phyloP scores from a whole-genome alignment of 768 basidiomycete genomes.

The Lenzites betulinus region DNA sequence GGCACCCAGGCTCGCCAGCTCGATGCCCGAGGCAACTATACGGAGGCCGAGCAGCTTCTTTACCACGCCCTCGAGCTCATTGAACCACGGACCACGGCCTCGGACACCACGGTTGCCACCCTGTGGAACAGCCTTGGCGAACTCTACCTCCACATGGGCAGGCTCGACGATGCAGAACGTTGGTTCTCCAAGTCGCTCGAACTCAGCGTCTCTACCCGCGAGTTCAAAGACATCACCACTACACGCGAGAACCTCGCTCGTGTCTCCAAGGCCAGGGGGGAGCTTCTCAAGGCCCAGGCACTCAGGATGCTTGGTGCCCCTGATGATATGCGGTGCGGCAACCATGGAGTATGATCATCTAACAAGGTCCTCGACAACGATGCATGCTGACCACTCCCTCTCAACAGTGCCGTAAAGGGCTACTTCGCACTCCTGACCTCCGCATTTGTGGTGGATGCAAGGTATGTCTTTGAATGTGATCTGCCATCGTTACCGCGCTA shows the following conservation, averaged over 20 bases:
- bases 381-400: background rate
- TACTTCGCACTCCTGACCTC: constrained; percentile 12
- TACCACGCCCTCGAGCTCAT: constrained; percentile 36
- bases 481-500: background rate
- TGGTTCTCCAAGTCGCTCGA: constrained; percentile 37
- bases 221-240: constrained; percentile 27
- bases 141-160: constrained; percentile 37
- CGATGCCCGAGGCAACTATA: constrained; percentile 27
- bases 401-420: constrained; percentile 7
- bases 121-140: constrained; percentile 40
- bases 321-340: constrained; percentile 33
- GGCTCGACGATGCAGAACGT: constrained; percentile 41
- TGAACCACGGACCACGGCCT: constrained; percentile 25
- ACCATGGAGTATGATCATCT: constrained; percentile 30
- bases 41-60: constrained; percentile 35
- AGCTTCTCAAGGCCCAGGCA: constrained; percentile 35
- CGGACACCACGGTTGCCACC: constrained; percentile 27
- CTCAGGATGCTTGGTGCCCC: constrained; percentile 33
- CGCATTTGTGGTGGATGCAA: constrained; percentile 20
- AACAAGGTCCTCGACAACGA: too few relatives aligned
- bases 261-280: constrained; percentile 37
- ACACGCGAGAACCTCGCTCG: constrained; percentile 42
- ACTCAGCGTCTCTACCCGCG: constrained; percentile 32
- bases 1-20: constrained; percentile 27
- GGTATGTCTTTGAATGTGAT: background rate